Conservation (phyloP, 306 rosid genomes). For the Quercus agrifolia region DNA sequence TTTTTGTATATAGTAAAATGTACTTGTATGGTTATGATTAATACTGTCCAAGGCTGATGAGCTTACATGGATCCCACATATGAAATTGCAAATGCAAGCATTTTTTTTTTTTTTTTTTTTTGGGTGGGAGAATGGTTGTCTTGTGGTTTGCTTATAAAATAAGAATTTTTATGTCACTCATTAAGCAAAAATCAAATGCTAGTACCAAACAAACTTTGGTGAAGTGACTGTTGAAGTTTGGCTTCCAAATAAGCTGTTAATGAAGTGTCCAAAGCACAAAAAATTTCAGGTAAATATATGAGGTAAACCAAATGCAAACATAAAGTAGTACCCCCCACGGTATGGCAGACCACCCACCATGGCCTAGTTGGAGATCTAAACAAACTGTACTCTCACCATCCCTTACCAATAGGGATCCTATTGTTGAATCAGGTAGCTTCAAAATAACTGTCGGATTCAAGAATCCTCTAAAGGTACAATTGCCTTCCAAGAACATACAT, state of each 20-base stretch:
- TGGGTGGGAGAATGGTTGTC: conserved; percentile 38
- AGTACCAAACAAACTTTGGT: conserved; percentile 31
- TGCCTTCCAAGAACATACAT: background rate
- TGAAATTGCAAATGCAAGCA: conserved; percentile 21
- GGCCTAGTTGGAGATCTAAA: conserved; percentile 15
- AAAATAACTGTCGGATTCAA: no score
- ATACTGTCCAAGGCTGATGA: background rate
- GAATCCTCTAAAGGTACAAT: background rate
- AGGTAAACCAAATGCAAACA: conserved; percentile 24
- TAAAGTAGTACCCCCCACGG: conserved; percentile 12
- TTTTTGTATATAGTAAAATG: conserved; percentile 2
- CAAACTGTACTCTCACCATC: background rate
- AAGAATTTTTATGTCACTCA: background rate
- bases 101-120: conserved; percentile 2
- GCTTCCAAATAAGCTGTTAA: conserved; percentile 35
- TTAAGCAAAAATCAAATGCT: conserved; percentile 18
- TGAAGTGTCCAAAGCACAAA: background rate
- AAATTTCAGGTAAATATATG: background rate
- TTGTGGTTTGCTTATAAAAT: conserved; percentile 26
- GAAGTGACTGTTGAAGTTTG: conserved; percentile 53
- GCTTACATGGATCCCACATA: conserved; percentile 10
- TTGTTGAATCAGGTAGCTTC: background rate
- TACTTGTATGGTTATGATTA: conserved; percentile 6
- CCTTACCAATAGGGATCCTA: background rate
- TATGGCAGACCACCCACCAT: conserved; percentile 43